phyloP scores from a whole-genome alignment of 495 filamentous ascomycete species.

The Halenospora varia region DNA sequence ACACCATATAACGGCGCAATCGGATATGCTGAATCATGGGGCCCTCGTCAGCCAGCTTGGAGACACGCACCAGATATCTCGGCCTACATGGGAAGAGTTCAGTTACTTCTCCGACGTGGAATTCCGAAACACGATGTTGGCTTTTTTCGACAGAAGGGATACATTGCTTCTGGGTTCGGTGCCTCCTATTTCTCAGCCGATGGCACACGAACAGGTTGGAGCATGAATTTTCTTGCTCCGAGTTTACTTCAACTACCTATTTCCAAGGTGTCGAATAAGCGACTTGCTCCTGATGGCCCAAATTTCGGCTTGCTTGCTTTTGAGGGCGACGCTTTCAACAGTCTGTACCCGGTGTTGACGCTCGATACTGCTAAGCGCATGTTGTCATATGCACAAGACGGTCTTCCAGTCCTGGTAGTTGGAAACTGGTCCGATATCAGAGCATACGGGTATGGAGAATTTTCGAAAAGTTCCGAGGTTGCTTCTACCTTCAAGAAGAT shows the following conservation, averaged over 20 bases:
- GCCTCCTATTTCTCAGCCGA: not conserved
- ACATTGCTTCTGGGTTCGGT: slow-evolving; percentile 5
- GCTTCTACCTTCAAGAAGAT: slow-evolving; percentile 1
- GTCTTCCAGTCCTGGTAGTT: slow-evolving; percentile 5
- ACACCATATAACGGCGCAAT: slow-evolving; percentile 2
- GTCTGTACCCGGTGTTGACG: not conserved
- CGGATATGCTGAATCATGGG: slow-evolving; percentile 9
- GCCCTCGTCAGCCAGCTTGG: slow-evolving; percentile 1
- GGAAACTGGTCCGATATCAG: slow-evolving; percentile 4
- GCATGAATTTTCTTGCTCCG: slow-evolving; percentile 6
- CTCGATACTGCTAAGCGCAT: slow-evolving; percentile 1
- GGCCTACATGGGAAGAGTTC: slow-evolving; percentile 4
- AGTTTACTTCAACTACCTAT: not conserved
- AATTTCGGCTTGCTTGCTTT: slow-evolving; percentile 1
- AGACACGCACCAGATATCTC: slow-evolving; percentile 1
- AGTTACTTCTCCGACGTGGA: not conserved
- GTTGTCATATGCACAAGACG: slow-evolving; percentile 2
- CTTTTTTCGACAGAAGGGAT: slow-evolving; percentile 10
- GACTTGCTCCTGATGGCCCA: slow-evolving; percentile 6
- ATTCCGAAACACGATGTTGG: slow-evolving; percentile 4
- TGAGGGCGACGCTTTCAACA: slow-evolving; percentile 5
- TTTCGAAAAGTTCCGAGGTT: not conserved
- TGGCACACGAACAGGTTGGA: slow-evolving; percentile 7
- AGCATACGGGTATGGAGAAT: slow-evolving; percentile 4
- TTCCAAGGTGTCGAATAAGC: slow-evolving; percentile 1